Evolutionary conservation across 768 basidiomycete genomes (phyloP).

Genomic region (Russula sp.): DNA sequence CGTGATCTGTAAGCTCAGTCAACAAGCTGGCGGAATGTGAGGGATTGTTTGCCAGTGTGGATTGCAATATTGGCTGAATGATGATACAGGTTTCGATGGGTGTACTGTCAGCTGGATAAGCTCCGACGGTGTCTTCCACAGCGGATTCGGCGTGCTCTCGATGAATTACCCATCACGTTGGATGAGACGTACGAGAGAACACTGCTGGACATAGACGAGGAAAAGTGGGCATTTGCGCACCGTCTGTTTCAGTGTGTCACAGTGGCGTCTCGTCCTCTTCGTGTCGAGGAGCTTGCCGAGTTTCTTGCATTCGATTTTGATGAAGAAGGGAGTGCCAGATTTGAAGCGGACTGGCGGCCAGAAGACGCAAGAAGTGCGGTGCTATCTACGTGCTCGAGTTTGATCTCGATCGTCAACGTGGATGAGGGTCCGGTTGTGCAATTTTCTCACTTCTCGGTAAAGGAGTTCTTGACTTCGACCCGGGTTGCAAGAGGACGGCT

Average conservation of each 20-base stretch:
- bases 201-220: background rate
- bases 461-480: background rate
- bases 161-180: background rate
- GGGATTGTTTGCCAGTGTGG: background rate
- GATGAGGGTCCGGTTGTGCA: background rate
- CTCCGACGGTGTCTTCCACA: too few species aligned
- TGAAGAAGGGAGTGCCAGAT: background rate
- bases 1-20: background rate
- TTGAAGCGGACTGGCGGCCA: background rate
- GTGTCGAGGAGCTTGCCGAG: background rate
- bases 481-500: background rate
- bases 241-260: constrained; percentile 3
- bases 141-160: background rate
- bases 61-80: background rate
- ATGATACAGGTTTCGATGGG: background rate
- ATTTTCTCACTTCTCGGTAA: constrained; percentile 2
- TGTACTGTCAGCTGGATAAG: background rate
- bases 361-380: background rate
- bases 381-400: background rate
- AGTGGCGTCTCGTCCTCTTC: background rate
- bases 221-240: background rate
- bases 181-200: background rate
- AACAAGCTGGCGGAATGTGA: background rate
- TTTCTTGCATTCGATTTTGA: background rate
- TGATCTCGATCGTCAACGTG: background rate